A percentile compares a stretch with the other conserved stretches of the same genome.
These are phyloP conservation scores for Thalassiosira mediterranea DNA, from an alignment of 352 stramenopile species.

Conservation along the genomic window DNA sequence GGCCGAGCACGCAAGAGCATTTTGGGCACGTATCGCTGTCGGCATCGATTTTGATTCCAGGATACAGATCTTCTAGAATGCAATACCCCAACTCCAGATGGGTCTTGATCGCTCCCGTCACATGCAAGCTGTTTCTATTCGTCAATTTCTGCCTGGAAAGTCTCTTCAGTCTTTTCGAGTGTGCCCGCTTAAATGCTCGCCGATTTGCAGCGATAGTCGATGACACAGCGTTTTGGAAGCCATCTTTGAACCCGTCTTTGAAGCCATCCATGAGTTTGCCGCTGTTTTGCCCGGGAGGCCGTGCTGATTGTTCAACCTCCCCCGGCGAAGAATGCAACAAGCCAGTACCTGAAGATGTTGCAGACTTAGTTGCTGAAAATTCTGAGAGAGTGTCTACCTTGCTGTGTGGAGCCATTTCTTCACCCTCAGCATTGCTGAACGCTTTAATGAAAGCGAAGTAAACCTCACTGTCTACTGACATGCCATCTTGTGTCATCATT, in stretches of 20 bases:
- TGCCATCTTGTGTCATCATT: constrained; percentile 81
- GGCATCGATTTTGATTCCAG: constrained; percentile 62
- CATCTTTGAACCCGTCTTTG: background rate
- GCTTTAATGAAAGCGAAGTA: constrained; percentile 79
- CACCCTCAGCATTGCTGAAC: constrained; percentile 60
- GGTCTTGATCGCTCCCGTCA: constrained; percentile 29
- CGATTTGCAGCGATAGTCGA: constrained; percentile 39
- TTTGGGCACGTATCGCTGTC: constrained; percentile 70
- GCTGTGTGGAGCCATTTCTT: constrained; percentile 15
- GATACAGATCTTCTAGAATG: constrained; percentile 56
- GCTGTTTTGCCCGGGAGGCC: background rate
- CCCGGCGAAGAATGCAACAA: constrained; percentile 8
- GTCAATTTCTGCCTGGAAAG: constrained; percentile 34
- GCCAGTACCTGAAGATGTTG: background rate
- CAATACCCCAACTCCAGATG: constrained; percentile 43
- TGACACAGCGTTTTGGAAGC: constrained; percentile 35
- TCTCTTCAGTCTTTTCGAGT: constrained; percentile 31
- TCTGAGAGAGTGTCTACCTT: constrained; percentile 31
- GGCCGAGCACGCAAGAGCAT: constrained; percentile 64
- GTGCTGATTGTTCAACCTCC: background rate
- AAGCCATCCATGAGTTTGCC: too few relatives aligned
- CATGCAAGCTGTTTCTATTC: constrained; percentile 33
- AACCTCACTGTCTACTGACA: constrained; percentile 73
- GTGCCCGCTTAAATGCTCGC: constrained; percentile 29
- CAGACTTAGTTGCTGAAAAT: constrained; percentile 34